A percentile compares a stretch with the other conserved stretches of the same genome.
Evolutionary conservation across 345 rosid species (phyloP).

Genomic region (Linum lewisii): DNA sequence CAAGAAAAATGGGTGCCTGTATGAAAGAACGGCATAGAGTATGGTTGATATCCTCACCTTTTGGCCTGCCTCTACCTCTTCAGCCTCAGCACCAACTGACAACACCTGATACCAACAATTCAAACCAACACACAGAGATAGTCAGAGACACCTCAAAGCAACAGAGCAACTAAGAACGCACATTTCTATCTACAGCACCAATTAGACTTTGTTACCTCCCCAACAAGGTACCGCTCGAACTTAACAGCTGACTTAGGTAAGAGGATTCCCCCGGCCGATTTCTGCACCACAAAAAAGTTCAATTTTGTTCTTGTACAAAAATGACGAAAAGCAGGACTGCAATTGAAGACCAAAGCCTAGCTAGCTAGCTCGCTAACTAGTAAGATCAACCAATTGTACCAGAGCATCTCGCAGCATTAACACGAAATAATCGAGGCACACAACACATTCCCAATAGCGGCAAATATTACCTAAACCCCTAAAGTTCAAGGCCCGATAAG

Average conservation of each 20-base stretch:
- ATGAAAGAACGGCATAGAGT: background rate
- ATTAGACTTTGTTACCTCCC: slow-evolving; percentile 45
- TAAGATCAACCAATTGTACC: background rate
- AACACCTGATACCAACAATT: slow-evolving; percentile 35
- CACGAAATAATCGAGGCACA: background rate
- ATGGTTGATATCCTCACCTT: slow-evolving; percentile 37
- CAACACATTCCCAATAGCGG: background rate
- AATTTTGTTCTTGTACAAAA: background rate
- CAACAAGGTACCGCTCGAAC: slow-evolving; percentile 72
- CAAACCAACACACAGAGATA: too few relatives aligned
- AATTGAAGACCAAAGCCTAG: background rate
- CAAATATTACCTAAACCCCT: background rate
- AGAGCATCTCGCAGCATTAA: background rate
- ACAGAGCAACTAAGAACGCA: background rate
- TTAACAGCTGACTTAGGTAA: slow-evolving; percentile 88
- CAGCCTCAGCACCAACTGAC: slow-evolving; percentile 65
- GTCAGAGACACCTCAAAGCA: background rate
- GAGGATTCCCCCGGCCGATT: slow-evolving; percentile 82
- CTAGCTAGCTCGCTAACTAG: background rate
- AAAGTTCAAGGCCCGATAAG: background rate
- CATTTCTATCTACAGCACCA: too few relatives aligned
- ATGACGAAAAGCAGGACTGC: background rate
- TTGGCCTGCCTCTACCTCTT: slow-evolving; percentile 57
- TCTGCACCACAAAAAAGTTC: slow-evolving; percentile 30
- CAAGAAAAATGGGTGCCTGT: background rate